phyloP scores from a whole-genome alignment of 2,329 filamentous ascomycete species.

The Colletotrichum sp. region DNA sequence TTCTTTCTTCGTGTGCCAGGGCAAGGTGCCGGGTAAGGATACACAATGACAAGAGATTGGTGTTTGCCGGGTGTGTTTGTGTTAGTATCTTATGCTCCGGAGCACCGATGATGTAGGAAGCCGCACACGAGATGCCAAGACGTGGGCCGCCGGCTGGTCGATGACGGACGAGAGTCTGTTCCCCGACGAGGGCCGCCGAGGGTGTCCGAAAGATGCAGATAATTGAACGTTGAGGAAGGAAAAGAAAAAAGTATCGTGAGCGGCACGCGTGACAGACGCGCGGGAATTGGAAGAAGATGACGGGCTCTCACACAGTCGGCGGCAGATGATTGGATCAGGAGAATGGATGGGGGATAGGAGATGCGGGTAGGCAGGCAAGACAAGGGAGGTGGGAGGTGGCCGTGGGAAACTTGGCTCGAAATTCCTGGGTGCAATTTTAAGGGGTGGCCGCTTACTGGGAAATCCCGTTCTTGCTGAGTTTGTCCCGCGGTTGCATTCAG shows the following conservation, averaged over 20 bases:
- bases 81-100: background rate
- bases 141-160: background rate
- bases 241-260: background rate
- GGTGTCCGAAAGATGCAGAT: background rate
- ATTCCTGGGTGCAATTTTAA: slow-evolving; percentile 5
- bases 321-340: background rate
- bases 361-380: background rate
- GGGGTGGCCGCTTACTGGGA: background rate
- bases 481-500: background rate
- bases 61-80: background rate
- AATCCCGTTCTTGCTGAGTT: background rate
- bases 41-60: background rate
- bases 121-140: background rate
- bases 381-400: background rate
- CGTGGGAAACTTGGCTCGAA: background rate
- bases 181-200: background rate
- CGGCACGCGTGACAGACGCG: slow-evolving; percentile 5
- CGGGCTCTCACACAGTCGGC: background rate
- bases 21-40: background rate
- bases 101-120: background rate
- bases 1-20: background rate
- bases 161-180: background rate
- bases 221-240: background rate
- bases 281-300: background rate
- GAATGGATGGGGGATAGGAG: background rate